Percentiles rank a stretch among this genome's conserved stretches.
Conservation (phyloP, 768 basidiomycete species). For the Lactarius deliciosus region DNA sequence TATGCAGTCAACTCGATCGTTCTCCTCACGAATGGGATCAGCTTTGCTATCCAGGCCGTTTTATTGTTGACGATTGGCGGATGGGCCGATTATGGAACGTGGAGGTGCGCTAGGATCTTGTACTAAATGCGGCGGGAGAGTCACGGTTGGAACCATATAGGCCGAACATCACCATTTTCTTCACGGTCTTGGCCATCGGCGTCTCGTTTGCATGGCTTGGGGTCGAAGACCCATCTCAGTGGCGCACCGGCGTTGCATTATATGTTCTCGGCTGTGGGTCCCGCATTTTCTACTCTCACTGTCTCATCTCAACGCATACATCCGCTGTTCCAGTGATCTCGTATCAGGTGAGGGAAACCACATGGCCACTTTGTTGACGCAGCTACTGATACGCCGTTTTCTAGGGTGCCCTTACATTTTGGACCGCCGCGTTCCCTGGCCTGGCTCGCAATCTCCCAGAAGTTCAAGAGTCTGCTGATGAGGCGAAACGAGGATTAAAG, state of each 20-base stretch:
- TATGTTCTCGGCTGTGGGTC: conserved; percentile 64
- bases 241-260: conserved; percentile 59
- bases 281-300: background rate
- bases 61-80: conserved; percentile 66
- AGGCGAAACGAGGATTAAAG: conserved; percentile 46
- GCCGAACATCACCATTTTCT: conserved; percentile 76
- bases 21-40: conserved; percentile 74
- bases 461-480: conserved; percentile 51
- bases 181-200: conserved; percentile 61
- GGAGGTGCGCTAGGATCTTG: conserved; percentile 50
- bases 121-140: background rate
- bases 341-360: conserved; percentile 51
- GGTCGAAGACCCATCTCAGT: conserved; percentile 61
- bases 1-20: conserved; percentile 71
- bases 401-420: conserved; percentile 71
- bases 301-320: conserved; percentile 7
- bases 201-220: conserved; percentile 80
- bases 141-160: conserved; percentile 35
- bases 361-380: background rate
- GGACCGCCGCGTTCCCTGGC: conserved; percentile 82
- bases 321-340: conserved; percentile 53
- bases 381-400: conserved; percentile 2
- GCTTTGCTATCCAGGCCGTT: conserved; percentile 72
- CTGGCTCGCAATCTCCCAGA: conserved; percentile 69
- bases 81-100: conserved; percentile 81